A percentile compares a stretch with the other conserved stretches of the same genome.
These are phyloP conservation scores for Psidium friedrichsthalianum DNA, from an alignment of 345 rosid genomes.

Conservation along the genomic window DNA sequence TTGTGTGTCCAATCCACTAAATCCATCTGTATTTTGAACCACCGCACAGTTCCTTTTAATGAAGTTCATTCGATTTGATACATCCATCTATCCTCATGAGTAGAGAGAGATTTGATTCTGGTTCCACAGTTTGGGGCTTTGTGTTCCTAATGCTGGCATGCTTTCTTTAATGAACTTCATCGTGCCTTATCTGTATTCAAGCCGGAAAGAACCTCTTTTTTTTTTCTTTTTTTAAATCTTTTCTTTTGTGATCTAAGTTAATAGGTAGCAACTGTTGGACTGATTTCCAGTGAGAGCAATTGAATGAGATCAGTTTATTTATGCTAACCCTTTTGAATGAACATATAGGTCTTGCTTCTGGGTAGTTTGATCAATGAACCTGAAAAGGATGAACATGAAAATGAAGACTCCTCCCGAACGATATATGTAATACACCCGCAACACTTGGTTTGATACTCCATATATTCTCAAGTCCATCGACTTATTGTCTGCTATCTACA, in stretches of 20 bases:
- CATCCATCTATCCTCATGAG: not conserved
- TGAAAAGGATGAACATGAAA: conserved; percentile 49
- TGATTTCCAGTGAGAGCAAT: not conserved
- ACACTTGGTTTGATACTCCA: conserved; percentile 3
- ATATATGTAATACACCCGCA: conserved; percentile 37
- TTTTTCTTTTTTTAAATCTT: not conserved
- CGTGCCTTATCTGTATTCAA: not conserved
- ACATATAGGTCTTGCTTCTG: conserved; percentile 63
- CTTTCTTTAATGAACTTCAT: not conserved
- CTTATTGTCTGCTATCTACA: conserved; percentile 17
- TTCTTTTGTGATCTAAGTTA: not conserved
- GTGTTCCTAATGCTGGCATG: not conserved
- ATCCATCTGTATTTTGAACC: not conserved
- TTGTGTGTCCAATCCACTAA: not conserved
- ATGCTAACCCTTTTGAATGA: not conserved
- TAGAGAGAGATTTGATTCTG: not conserved
- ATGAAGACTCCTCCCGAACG: conserved; percentile 46
- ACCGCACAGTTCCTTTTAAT: not conserved
- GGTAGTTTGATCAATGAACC: conserved; percentile 71
- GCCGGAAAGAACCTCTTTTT: not conserved
- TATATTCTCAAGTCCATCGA: not conserved
- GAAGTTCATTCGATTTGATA: not conserved
- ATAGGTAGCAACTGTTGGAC: not conserved
- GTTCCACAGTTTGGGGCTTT: not conserved
- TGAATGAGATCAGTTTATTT: not conserved